Percentiles rank a stretch among this genome's conserved stretches.
These are phyloP conservation scores for Boletus calvinii DNA, from an alignment of 1,284 basidiomycete species.

Conservation along the genomic window DNA sequence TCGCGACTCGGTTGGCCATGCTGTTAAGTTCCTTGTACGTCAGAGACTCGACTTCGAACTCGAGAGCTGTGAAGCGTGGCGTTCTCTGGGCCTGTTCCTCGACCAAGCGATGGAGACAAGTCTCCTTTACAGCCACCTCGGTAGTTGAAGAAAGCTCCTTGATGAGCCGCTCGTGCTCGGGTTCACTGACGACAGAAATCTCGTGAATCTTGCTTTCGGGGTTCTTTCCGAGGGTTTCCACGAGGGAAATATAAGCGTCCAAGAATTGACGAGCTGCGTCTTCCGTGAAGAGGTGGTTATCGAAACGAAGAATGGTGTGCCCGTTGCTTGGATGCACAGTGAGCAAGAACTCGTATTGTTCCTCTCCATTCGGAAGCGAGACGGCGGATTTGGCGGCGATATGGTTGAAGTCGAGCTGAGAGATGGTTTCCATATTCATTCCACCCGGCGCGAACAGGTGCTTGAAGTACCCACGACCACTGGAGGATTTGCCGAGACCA, in stretches of 20 bases:
- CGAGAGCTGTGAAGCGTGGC: constrained; percentile 23
- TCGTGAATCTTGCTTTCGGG: constrained; percentile 24
- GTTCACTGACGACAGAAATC: constrained; percentile 26
- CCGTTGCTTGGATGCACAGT: constrained; percentile 28
- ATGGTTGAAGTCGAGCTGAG: constrained; percentile 20
- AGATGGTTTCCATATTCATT: constrained; percentile 28
- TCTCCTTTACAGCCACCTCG: constrained; percentile 16
- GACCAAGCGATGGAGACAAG: constrained; percentile 26
- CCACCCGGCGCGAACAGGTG: constrained; percentile 32
- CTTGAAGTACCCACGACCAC: constrained; percentile 33
- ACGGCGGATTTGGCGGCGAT: constrained; percentile 19
- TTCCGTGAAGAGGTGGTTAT: constrained; percentile 31
- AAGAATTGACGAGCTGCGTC: constrained; percentile 30
- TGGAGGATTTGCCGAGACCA: constrained; percentile 22
- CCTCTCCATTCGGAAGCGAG: constrained; percentile 30
- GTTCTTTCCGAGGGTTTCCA: constrained; percentile 26
- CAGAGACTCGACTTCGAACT: constrained; percentile 27
- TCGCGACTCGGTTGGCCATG: constrained; percentile 28
- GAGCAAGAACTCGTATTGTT: constrained; percentile 32
- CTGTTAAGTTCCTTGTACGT: constrained; percentile 30
- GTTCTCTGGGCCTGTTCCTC: constrained; percentile 26
- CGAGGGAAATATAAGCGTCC: constrained; percentile 29
- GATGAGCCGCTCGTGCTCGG: constrained; percentile 26
- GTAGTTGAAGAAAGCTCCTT: constrained; percentile 26
- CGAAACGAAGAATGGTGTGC: constrained; percentile 28